These are phyloP conservation scores for Cucurbita maxima DNA, from an alignment of 306 rosid species.

Conservation along the genomic window DNA sequence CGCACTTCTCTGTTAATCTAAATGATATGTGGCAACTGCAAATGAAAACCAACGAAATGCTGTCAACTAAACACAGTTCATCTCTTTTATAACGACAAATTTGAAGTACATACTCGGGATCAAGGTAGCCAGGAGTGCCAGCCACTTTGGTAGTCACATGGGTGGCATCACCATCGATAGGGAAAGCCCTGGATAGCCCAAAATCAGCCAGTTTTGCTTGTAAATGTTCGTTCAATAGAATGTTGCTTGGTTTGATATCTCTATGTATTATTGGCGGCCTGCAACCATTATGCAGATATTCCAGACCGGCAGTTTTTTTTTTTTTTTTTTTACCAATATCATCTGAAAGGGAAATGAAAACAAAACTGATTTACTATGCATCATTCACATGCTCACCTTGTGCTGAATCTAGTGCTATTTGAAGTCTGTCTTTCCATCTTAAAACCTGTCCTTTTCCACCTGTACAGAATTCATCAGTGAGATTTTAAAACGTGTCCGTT, in stretches of 20 bases:
- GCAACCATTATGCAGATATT: constrained; percentile 7
- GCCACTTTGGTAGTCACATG: constrained; percentile 4
- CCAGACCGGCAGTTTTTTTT: neutral
- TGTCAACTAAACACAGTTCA: no score
- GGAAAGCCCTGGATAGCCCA: constrained; percentile 8
- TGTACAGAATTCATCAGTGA: neutral
- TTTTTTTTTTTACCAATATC: no score
- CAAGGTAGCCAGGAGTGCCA: constrained; percentile 9
- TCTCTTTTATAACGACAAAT: neutral
- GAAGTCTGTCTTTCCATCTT: neutral
- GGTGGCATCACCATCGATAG: constrained; percentile 3
- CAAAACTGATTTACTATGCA: no score
- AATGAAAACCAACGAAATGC: neutral
- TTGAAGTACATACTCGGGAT: neutral
- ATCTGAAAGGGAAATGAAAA: no score
- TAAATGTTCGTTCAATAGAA: neutral
- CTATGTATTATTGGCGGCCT: constrained; percentile 5
- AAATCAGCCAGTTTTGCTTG: constrained; percentile 12
- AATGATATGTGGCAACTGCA: neutral
- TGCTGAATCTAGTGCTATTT: neutral
- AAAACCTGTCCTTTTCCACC: neutral
- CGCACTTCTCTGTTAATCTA: constrained; percentile 7
- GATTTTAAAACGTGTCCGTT: no score
- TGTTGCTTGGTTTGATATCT: neutral
- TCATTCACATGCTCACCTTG: neutral